phyloP scores from a whole-genome alignment of 2,329 filamentous ascomycete species.

The Oidium heveae region DNA sequence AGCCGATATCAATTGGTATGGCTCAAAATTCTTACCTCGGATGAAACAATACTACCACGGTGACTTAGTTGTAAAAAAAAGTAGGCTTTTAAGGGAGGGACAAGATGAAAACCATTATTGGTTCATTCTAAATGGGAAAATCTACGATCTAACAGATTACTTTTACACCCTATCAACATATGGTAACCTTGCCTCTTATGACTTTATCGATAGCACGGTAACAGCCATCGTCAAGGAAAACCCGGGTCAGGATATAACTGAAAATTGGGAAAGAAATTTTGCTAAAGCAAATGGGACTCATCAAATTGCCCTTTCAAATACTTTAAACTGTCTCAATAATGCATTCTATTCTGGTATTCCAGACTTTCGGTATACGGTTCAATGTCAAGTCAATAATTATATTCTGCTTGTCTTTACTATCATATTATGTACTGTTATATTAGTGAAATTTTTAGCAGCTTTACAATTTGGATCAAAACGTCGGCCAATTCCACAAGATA shows the following conservation, averaged over 20 bases:
- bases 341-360: conserved; percentile 59
- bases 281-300: conserved; percentile 25
- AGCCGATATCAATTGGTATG: conserved; percentile 50
- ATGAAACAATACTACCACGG: conserved; percentile 79
- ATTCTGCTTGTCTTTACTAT: conserved; percentile 72
- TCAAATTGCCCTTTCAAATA: conserved; percentile 30
- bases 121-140: conserved; percentile 47
- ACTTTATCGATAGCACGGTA: conserved; percentile 48
- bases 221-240: conserved; percentile 45
- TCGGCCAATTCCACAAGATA: conserved; percentile 75
- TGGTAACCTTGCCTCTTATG: conserved; percentile 26
- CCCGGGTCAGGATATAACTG: conserved; percentile 55
- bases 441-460: conserved; percentile 75
- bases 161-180: conserved; percentile 44
- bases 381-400: conserved; percentile 76
- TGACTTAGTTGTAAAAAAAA: conserved; percentile 45
- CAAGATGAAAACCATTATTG: conserved; percentile 43
- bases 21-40: conserved; percentile 41
- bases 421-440: conserved; percentile 54
- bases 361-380: conserved; percentile 56
- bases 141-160: conserved; percentile 88
- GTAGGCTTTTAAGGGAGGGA: conserved; percentile 37
- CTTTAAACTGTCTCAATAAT: conserved; percentile 57
- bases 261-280: conserved; percentile 31
- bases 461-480: conserved; percentile 84